A percentile compares a stretch with the other conserved stretches of the same genome.
Evolutionary conservation across 148 eudicot species (phyloP).

Genomic region (Talinum fruticosum): DNA sequence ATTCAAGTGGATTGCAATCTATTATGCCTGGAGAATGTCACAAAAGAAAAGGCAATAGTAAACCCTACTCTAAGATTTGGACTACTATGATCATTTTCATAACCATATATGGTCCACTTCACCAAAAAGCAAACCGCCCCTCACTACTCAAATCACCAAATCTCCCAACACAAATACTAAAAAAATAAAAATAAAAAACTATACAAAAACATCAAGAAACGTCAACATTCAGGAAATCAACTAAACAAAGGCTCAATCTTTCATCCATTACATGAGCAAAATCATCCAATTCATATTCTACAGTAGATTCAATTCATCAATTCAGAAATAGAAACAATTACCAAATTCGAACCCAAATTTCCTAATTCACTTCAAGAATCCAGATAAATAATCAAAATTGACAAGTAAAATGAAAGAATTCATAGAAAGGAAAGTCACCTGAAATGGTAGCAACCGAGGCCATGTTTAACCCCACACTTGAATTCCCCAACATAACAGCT

Average conservation of each 20-base stretch:
- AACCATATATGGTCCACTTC: slow-evolving; percentile 25
- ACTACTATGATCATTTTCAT: slow-evolving; percentile 13
- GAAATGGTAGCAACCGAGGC: slow-evolving; percentile 83
- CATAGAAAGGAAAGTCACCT: slow-evolving; percentile 39
- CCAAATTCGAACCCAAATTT: not conserved
- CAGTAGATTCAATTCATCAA: slow-evolving; percentile 5
- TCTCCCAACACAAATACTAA: not conserved
- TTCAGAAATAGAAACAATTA: slow-evolving; percentile 10
- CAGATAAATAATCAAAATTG: not conserved
- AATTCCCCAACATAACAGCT: slow-evolving; percentile 78
- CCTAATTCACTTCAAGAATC: not conserved
- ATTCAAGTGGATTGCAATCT: slow-evolving; percentile 2
- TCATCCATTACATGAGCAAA: not conserved
- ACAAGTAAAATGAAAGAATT: not conserved
- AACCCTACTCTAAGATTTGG: slow-evolving; percentile 13
- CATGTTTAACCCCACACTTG: slow-evolving; percentile 81
- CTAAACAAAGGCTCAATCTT: slow-evolving; percentile 1
- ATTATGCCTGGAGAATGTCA: slow-evolving; percentile 15
- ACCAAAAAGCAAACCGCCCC: slow-evolving; percentile 15
- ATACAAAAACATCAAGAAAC: not conserved
- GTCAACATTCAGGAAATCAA: not conserved
- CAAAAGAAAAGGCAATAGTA: not conserved
- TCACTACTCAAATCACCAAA: not conserved
- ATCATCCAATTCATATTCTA: not conserved
- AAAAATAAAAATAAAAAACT: not conserved